Percentiles rank a stretch among this genome's conserved stretches.
phyloP scores from a whole-genome alignment of 2,329 filamentous ascomycete species.

The Canariomyces notabilis region DNA sequence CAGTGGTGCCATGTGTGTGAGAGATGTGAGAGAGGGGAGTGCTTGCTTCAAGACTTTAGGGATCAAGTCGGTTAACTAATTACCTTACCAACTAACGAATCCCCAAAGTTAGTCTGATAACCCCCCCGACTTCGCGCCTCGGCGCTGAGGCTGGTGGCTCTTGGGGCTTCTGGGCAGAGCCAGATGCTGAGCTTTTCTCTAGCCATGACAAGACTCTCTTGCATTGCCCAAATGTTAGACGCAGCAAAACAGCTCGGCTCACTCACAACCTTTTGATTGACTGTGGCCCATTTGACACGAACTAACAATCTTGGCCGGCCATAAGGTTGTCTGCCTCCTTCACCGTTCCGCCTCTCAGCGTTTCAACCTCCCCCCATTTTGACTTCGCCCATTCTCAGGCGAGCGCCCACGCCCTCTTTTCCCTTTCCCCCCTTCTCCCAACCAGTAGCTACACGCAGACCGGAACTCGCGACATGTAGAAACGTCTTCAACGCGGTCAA shows the following conservation, averaged over 20 bases:
- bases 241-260: background rate
- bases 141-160: background rate
- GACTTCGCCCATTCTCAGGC: background rate
- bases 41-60: too few relatives aligned
- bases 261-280: background rate
- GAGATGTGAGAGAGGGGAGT: too few relatives aligned
- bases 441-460: background rate
- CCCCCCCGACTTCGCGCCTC: background rate
- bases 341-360: background rate
- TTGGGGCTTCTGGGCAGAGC: background rate
- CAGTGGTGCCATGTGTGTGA: too few relatives aligned
- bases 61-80: too few relatives aligned
- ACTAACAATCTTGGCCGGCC: too few relatives aligned
- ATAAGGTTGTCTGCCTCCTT: background rate
- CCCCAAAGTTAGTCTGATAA: background rate
- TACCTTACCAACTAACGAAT: too few relatives aligned
- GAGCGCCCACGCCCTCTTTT: too few relatives aligned
- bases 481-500: background rate
- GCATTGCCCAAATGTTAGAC: too few relatives aligned
- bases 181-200: background rate
- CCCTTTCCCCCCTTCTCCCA: background rate
- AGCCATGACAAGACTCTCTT: background rate
- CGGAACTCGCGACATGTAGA: slow-evolving; percentile 2
- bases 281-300: background rate
- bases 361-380: background rate